These are phyloP conservation scores for Avena sativa DNA, from an alignment of 176 grass and related monocot genomes.

Conservation along the genomic window DNA sequence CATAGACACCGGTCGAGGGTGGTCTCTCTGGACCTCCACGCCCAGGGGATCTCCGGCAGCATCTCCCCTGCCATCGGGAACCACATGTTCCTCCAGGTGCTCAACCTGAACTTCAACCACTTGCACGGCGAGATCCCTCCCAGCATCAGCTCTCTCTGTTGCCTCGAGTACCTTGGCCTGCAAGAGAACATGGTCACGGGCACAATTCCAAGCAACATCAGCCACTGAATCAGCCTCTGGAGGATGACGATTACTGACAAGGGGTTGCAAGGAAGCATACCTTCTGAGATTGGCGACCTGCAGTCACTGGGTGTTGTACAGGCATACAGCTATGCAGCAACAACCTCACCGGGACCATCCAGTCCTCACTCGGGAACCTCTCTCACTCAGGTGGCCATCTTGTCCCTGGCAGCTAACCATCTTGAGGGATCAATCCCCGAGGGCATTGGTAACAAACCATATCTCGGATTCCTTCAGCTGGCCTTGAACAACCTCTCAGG, in stretches of 20 bases:
- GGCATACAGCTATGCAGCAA: neutral
- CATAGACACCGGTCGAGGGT: neutral
- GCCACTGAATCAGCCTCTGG: constrained; percentile 26
- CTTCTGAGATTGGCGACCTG: constrained; percentile 13
- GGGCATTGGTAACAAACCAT: neutral
- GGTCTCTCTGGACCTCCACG: constrained; percentile 4
- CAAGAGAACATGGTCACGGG: neutral
- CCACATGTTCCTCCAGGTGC: neutral
- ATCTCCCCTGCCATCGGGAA: constrained; percentile 11
- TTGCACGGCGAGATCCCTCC: constrained; percentile 21
- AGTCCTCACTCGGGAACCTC: neutral
- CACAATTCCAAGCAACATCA: constrained; percentile 27
- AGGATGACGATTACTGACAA: neutral
- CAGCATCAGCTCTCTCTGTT: constrained; percentile 9
- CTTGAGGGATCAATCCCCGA: constrained; percentile 1
- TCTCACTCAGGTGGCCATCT: neutral
- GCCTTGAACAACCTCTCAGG: constrained; percentile 6
- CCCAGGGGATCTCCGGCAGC: neutral
- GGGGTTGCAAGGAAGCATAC: neutral
- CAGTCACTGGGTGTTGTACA: neutral
- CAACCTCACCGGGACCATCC: constrained; percentile 14
- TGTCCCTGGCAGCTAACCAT: neutral
- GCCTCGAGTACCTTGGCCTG: neutral
- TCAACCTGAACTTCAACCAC: constrained; percentile 3
- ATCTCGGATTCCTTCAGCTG: constrained; percentile 4